Evolutionary conservation across 164 flowering plant species (phyloP), one percentile per base, ranked within the genome.

Genomic region (Kalanchoe fedtschenkoi): DNA sequence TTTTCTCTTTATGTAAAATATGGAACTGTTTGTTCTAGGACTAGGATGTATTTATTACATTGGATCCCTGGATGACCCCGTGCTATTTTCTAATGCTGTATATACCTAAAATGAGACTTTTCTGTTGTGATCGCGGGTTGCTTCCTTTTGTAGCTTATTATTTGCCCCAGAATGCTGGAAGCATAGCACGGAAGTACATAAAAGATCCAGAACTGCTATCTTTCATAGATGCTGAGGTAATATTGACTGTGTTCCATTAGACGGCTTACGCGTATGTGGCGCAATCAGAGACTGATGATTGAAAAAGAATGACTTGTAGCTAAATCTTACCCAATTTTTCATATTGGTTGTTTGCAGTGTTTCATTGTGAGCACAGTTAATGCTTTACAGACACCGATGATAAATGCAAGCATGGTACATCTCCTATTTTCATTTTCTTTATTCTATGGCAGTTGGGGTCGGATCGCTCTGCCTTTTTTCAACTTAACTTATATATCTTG

Each of bases 331-430:
- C 11, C 35, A 10, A 34, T 21, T 41, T 29, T 44, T 33, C 51
- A 32, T 63, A 32, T 8, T 22, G 65, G 9, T 68, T 46, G 22
- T 62, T 64, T 82, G 74, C 83, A 93, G 97, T 93, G 99, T 78
- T 93, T 90, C 64, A 90, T 93, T 34, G 99, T 90, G 74, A 93
- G 99, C 80, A 93, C 97, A 6, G 92, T 90, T 56, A 88, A 84
- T 74, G 96, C 96, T 63, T 73, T 84, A 75, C 89, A 78, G 68
- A 93, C 99, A 56, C 99, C 99, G 69, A 85, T 90, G 92, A 93
- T 93, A 70, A 93, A 93, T 75, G 99, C 99, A 58, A 75, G 92
- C 80, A 85, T 93, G 97, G 99, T 90, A 81, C 72, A 71, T 58
- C 58, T 26, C 26, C 62, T 42, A 41, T 46, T 37, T 14, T 57